These are phyloP conservation scores for Fusarium goolgardi DNA, from an alignment of 2,329 filamentous ascomycete species.

Conservation along the genomic window DNA sequence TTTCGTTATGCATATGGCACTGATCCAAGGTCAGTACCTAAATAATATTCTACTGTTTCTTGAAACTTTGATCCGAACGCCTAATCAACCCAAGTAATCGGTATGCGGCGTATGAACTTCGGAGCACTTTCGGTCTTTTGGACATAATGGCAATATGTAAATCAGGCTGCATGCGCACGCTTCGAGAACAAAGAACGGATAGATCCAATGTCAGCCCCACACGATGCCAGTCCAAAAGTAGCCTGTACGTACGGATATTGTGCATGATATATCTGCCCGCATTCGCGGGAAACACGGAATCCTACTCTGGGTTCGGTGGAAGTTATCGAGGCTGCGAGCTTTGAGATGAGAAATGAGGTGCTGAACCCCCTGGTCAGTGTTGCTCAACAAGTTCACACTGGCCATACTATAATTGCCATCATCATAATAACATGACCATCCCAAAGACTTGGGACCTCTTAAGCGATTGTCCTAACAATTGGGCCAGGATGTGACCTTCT, in stretches of 20 bases:
- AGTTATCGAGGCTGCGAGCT: not conserved
- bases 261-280: not conserved
- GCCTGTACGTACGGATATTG: not conserved
- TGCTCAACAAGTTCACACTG: not conserved
- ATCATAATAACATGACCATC: not conserved
- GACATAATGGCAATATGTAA: not conserved
- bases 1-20: not conserved
- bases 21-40: not conserved
- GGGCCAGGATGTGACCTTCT: not conserved
- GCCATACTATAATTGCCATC: not conserved
- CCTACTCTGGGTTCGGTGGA: conserved; percentile 2
- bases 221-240: not conserved
- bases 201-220: conserved; percentile 13
- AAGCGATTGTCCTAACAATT: not conserved
- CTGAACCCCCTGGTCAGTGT: not conserved
- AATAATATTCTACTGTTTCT: not conserved
- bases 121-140: conserved; percentile 32
- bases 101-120: conserved; percentile 14
- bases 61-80: not conserved
- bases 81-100: not conserved
- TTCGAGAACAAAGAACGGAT: conserved; percentile 3
- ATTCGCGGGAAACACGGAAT: conserved; percentile 18
- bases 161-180: conserved; percentile 17
- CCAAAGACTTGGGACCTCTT: not conserved
- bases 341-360: not conserved